Percentiles rank a stretch among this genome's conserved stretches.
Evolutionary conservation across 106 monocot species (phyloP).

Genomic region (Xerophyta viscosa): DNA sequence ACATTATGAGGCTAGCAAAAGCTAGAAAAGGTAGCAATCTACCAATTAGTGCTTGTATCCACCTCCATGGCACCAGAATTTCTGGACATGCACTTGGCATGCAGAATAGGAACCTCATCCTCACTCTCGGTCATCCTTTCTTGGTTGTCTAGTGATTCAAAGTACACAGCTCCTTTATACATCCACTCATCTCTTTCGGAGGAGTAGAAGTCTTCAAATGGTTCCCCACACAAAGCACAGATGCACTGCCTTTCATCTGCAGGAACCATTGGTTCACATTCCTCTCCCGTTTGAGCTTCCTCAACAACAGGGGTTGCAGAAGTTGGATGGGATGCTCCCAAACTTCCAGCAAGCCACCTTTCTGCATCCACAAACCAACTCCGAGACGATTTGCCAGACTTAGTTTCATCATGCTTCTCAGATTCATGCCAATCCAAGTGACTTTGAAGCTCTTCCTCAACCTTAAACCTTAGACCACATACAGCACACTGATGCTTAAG

Average conservation of each 20-base stretch:
- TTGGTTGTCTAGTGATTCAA: constrained; percentile 20
- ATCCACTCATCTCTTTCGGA: constrained; percentile 74
- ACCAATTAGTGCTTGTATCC: constrained; percentile 4
- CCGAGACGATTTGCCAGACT: constrained; percentile 21
- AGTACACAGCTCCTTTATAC: constrained; percentile 70
- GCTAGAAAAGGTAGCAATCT: not conserved
- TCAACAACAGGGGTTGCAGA: constrained; percentile 8
- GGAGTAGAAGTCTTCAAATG: constrained; percentile 81
- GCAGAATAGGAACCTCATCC: constrained; percentile 40
- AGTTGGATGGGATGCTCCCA: constrained; percentile 1
- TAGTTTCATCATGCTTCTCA: constrained; percentile 13
- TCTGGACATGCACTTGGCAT: constrained; percentile 51
- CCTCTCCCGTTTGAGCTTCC: constrained; percentile 9
- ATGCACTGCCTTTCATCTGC: constrained; percentile 87
- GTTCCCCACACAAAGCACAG: constrained; percentile 83
- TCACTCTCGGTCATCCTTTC: constrained; percentile 10
- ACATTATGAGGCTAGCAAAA: not conserved
- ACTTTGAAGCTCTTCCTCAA: constrained; percentile 31
- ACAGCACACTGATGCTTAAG: constrained; percentile 48
- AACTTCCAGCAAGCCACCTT: constrained; percentile 22
- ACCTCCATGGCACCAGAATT: constrained; percentile 11
- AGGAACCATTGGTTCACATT: constrained; percentile 58
- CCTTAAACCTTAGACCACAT: constrained; percentile 57
- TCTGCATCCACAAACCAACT: constrained; percentile 46
- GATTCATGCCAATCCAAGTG: constrained; percentile 57